Conservation (phyloP, 2,329 filamentous ascomycete species). For the Dothidotthia symphoricarpi region DNA sequence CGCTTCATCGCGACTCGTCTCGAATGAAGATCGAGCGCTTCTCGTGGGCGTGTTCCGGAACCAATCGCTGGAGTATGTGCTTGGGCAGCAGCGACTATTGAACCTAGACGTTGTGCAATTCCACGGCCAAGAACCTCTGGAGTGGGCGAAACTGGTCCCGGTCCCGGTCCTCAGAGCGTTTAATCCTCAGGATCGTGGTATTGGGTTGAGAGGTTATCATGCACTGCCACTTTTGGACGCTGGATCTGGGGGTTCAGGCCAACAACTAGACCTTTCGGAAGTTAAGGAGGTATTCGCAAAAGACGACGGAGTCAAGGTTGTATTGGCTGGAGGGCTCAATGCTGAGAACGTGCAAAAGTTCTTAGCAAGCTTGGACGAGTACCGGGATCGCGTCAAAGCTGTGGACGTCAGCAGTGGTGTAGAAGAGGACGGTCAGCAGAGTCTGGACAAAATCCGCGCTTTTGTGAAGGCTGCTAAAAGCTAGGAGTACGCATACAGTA, state of each 20-base stretch:
- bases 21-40: slow-evolving; percentile 62
- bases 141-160: slow-evolving; percentile 86
- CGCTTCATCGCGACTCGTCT: slow-evolving; percentile 47
- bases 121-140: slow-evolving; percentile 86
- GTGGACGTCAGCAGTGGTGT: slow-evolving; percentile 96
- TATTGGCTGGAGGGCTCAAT: slow-evolving; percentile 82
- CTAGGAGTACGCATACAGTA: too few relatives aligned
- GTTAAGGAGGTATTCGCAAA: slow-evolving; percentile 65
- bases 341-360: slow-evolving; percentile 72
- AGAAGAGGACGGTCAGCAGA: slow-evolving; percentile 75
- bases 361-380: slow-evolving; percentile 61
- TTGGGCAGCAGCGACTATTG: slow-evolving; percentile 73
- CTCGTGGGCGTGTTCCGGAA: slow-evolving; percentile 94
- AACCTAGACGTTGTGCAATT: slow-evolving; percentile 86
- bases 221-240: slow-evolving; percentile 82
- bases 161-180: slow-evolving; percentile 90
- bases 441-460: slow-evolving; percentile 71
- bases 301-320: slow-evolving; percentile 68
- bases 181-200: slow-evolving; percentile 68
- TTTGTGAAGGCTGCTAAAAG: slow-evolving; percentile 72
- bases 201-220: slow-evolving; percentile 77
- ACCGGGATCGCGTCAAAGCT: slow-evolving; percentile 65
- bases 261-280: slow-evolving; percentile 68
- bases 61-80: slow-evolving; percentile 78
- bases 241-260: slow-evolving; percentile 76